Conservation (phyloP, 345 rosid genomes). For the Arabidopsis thaliana region DNA sequence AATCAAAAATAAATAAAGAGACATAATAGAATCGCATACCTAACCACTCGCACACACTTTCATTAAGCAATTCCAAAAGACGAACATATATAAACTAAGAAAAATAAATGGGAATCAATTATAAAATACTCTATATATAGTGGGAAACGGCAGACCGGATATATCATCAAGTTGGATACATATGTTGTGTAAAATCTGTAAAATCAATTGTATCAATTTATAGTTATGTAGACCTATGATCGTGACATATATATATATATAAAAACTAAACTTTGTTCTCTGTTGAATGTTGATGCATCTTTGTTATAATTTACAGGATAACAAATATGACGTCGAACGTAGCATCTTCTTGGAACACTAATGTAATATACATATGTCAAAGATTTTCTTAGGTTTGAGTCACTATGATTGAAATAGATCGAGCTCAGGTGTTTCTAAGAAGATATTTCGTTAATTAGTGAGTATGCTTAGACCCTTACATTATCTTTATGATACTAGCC, state of each 20-base stretch:
- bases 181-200: not conserved
- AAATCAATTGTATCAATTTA: not conserved
- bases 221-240: not conserved
- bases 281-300: slow-evolving; percentile 4
- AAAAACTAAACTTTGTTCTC: not conserved
- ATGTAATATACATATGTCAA: not conserved
- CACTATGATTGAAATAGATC: not conserved
- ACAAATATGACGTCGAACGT: slow-evolving; percentile 11
- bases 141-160: not conserved
- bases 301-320: not conserved
- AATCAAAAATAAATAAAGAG: not conserved
- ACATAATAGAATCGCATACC: slow-evolving; percentile 40
- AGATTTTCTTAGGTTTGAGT: not conserved
- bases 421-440: not conserved
- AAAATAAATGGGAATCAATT: slow-evolving; percentile 7
- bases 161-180: slow-evolving; percentile 10
- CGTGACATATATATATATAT: not conserved
- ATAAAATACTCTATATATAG: not conserved
- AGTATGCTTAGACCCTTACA: not conserved
- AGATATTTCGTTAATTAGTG: not conserved
- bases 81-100: not conserved
- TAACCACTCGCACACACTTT: slow-evolving; percentile 43
- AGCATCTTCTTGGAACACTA: slow-evolving; percentile 4
- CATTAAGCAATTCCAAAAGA: slow-evolving; percentile 14
- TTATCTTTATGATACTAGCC: not conserved